These are phyloP conservation scores for Komagataella ulmi DNA, from an alignment of 805 yeast genomes.

Conservation along the genomic window DNA sequence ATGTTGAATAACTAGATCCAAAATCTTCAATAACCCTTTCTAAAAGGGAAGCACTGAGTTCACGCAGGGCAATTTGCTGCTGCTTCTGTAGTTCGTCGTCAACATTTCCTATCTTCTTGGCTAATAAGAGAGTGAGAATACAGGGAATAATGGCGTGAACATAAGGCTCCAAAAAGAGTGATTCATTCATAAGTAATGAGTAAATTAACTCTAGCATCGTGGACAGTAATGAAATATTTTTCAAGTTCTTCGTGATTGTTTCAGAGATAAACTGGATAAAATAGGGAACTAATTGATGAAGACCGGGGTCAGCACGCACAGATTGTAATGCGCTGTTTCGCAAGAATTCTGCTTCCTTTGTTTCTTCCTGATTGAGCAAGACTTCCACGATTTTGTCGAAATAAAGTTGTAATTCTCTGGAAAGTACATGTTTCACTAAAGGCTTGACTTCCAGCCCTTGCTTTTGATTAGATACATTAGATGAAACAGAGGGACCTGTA, in stretches of 20 bases:
- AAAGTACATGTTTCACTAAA: conserved; percentile 84
- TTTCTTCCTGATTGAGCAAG: conserved; percentile 36
- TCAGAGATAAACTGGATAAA: conserved; percentile 94
- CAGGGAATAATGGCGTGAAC: conserved; percentile 98
- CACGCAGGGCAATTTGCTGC: conserved; percentile 53
- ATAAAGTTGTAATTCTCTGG: conserved; percentile 86
- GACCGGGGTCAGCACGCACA: conserved; percentile 82
- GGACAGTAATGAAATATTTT: conserved; percentile 53
- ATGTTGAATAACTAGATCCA: conserved; percentile 76
- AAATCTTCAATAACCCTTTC: conserved; percentile 67
- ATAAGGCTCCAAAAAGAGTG: conserved; percentile 87
- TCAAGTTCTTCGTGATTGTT: conserved; percentile 78
- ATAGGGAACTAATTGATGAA: conserved; percentile 93
- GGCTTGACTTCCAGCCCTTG: conserved; percentile 66
- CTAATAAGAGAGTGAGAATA: conserved; percentile 74
- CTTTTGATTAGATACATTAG: conserved; percentile 12
- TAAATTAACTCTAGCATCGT: conserved; percentile 85
- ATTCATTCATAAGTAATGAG: conserved; percentile 69
- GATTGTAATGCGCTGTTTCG: conserved; percentile 76
- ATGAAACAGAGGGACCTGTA: conserved; percentile 5
- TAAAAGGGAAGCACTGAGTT: conserved; percentile 74
- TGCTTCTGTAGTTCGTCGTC: conserved; percentile 5
- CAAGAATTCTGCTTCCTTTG: conserved; percentile 35
- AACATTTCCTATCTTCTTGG: conserved; percentile 65
- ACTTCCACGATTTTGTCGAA: conserved; percentile 85